phyloP scores from a whole-genome alignment of 192 early-diverging fungal species.

The Linnemannia elongata region DNA sequence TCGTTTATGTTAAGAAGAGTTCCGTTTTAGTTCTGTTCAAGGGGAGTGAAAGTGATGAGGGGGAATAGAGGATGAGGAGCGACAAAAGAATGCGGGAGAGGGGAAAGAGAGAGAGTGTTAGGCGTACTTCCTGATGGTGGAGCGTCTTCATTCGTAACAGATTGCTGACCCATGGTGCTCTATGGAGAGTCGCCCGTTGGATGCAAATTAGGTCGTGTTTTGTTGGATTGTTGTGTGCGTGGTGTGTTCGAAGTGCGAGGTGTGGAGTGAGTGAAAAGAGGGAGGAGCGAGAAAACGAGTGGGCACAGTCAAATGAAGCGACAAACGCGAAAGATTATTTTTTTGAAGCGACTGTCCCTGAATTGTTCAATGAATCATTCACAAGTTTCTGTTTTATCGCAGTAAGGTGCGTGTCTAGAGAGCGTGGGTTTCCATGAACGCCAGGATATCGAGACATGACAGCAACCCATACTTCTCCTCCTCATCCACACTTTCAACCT shows the following conservation, averaged over 20 bases:
- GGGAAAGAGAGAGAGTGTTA: neutral
- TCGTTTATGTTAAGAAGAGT: neutral
- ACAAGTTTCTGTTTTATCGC: neutral
- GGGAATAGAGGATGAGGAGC: too few relatives aligned
- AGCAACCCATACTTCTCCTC: neutral
- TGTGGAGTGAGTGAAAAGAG: neutral
- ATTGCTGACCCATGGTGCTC: neutral
- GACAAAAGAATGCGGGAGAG: neutral
- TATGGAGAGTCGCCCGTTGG: neutral
- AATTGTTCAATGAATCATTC: too few relatives aligned
- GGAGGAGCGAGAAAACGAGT: neutral
- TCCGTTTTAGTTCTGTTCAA: neutral
- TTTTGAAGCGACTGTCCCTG: neutral
- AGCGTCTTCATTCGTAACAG: neutral
- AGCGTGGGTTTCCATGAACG: conserved; percentile 8
- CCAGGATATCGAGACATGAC: conserved; percentile 22
- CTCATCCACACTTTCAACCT: conserved; percentile 6
- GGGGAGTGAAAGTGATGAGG: neutral
- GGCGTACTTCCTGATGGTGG: neutral
- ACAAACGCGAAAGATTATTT: too few relatives aligned
- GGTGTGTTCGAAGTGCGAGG: neutral
- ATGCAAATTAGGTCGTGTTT: neutral
- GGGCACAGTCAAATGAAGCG: neutral
- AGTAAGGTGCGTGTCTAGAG: neutral
- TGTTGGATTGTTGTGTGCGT: neutral